Evolutionary conservation across 2,329 filamentous ascomycete species (phyloP).

Genomic region (Botrytis fabae): DNA sequence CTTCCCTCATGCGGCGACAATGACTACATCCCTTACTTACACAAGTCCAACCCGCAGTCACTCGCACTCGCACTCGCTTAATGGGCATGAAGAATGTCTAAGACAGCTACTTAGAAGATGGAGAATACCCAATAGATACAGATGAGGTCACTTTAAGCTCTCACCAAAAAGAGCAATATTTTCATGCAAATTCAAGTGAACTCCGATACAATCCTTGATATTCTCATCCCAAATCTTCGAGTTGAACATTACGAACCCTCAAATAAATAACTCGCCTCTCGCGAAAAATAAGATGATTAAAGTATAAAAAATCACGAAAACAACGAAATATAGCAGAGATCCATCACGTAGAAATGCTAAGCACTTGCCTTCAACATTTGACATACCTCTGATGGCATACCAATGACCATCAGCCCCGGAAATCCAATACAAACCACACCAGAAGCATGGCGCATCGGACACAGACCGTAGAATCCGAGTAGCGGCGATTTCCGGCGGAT

Average conservation of each 20-base stretch:
- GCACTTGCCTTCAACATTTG: not conserved
- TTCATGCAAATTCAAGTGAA: not conserved
- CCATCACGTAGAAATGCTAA: not conserved
- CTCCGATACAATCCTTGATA: not conserved
- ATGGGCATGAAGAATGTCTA: not conserved
- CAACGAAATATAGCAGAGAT: not conserved
- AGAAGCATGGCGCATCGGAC: not conserved
- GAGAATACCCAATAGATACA: not conserved
- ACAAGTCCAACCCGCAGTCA: not conserved
- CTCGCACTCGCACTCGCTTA: not conserved
- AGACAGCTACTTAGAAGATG: not conserved
- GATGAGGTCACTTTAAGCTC: not conserved
- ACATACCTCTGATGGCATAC: not conserved
- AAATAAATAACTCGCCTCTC: not conserved
- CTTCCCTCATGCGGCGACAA: not conserved
- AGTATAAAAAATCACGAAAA: not conserved
- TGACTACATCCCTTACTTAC: not conserved
- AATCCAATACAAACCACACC: not conserved
- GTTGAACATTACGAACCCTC: not conserved
- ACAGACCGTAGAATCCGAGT: not conserved
- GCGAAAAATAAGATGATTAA: accelerated
- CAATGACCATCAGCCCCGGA: not conserved
- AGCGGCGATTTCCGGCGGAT: not conserved
- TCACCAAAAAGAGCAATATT: not conserved
- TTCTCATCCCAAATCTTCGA: not conserved